Evolutionary conservation across 2,329 filamentous ascomycete genomes (phyloP), one percentile per base, ranked within the genome.

Genomic region (Hypoxylon sp.): DNA sequence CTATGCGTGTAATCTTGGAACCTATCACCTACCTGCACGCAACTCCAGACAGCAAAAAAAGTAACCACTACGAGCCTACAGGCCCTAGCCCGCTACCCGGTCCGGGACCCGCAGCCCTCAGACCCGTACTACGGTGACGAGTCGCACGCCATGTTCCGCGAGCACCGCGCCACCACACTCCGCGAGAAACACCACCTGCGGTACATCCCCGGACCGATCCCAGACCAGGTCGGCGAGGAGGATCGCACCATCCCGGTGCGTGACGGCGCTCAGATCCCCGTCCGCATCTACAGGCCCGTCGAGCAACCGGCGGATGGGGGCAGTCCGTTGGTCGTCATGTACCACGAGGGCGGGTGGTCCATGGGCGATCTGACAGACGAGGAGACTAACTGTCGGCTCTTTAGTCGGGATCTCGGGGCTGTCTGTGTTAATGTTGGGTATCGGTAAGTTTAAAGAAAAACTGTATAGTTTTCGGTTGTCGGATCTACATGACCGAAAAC

Each of bases 361-460:
- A 70, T 78, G 46, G 77, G 77, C 0, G 73, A 72, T 11, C 49
- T 76, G n/a, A 68, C 74, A 60, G 71, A 72, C n/a, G 75, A 78
- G 53, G 70, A 71, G 24, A 59, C 69, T 6, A 69, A 76, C 10
- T 78, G 76, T 48, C 71, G 73, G 52, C 65, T 72, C 43, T 77
- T 75, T 41, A 68, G 67, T 3, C 61, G 72, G 11, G 71, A 73
- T 2, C 24, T 80, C 8, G 77, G 76, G 1, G 79, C 76, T n/a
- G 74, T 80, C 2, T 78, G 77, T 17, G 74, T 82, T 6, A 79
- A 77, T 65, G 75, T 81, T 8, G 75, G 76, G 19, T 82, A 82
- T 62, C 74, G 80, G 61, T 72, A 48, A 58, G 71, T 61, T 6
- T 6, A n/a, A n/a, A n/a, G n/a, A n/a, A n/a, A 3, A 19, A 17